A percentile compares a stretch with the other conserved stretches of the same genome.
Evolutionary conservation across 1,139 yeast species (phyloP).

Genomic region (Taiozyma sp.): DNA sequence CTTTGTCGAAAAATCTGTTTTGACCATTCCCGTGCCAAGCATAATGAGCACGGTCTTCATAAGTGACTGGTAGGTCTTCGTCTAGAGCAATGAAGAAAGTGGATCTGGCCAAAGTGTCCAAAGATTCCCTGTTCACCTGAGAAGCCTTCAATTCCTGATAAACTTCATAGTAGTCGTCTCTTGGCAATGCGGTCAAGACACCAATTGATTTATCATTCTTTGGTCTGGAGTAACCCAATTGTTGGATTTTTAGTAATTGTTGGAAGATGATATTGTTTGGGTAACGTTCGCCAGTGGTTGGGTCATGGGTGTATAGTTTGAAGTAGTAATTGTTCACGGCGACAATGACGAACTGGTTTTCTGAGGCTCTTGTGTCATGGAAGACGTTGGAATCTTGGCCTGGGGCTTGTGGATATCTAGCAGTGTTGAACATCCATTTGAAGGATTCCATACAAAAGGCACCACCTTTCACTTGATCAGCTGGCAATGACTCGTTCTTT

Average conservation of each 20-base stretch:
- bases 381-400: constrained; percentile 52
- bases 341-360: constrained; percentile 70
- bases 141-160: constrained; percentile 57
- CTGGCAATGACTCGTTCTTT: constrained; percentile 55
- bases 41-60: constrained; percentile 81
- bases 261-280: constrained; percentile 60
- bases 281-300: constrained; percentile 45
- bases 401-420: constrained; percentile 67
- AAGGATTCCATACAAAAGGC: constrained; percentile 96
- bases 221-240: constrained; percentile 30
- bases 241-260: constrained; percentile 56
- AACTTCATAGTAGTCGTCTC: constrained; percentile 74
- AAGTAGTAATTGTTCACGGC: constrained; percentile 77
- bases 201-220: constrained; percentile 58
- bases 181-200: constrained; percentile 75
- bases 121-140: constrained; percentile 49
- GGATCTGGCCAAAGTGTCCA: constrained; percentile 70
- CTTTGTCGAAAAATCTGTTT: constrained; percentile 91
- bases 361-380: constrained; percentile 40
- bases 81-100: constrained; percentile 84
- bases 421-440: constrained; percentile 86
- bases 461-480: constrained; percentile 75
- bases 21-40: constrained; percentile 95
- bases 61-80: constrained; percentile 64
- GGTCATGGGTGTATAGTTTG: constrained; percentile 66